These are phyloP conservation scores for Calonectria honghensis DNA, from an alignment of 2,329 filamentous ascomycete species.

Conservation along the genomic window DNA sequence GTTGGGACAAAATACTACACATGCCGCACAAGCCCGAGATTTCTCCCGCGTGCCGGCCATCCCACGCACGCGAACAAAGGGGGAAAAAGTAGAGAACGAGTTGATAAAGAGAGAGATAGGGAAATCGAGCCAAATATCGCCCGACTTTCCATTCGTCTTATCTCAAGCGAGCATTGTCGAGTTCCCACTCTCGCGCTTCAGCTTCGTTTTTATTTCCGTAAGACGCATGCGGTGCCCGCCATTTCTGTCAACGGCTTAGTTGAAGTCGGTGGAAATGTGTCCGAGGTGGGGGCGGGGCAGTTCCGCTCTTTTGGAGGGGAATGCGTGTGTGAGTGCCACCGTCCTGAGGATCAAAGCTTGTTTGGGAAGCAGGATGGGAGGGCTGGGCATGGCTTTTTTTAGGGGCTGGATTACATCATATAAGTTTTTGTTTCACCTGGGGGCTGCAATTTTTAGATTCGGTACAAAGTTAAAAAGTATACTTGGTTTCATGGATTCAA, in stretches of 20 bases:
- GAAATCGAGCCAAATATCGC: background rate
- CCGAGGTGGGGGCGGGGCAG: constrained; percentile 8
- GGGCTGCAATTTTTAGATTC: background rate
- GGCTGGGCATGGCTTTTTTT: background rate
- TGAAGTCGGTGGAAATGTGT: background rate
- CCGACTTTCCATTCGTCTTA: background rate
- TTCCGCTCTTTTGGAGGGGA: constrained; percentile 3
- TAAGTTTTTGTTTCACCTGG: background rate
- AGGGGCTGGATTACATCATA: background rate
- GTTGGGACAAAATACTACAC: background rate
- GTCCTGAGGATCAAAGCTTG: constrained; percentile 9
- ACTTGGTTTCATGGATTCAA: constrained; percentile 9
- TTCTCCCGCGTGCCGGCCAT: background rate
- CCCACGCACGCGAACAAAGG: background rate
- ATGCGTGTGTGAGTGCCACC: background rate
- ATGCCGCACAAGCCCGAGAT: background rate
- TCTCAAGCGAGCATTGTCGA: background rate
- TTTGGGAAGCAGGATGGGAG: background rate
- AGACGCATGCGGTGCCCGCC: background rate
- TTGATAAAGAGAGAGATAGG: background rate
- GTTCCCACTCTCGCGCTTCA: background rate
- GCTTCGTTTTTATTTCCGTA: background rate
- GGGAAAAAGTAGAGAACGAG: background rate
- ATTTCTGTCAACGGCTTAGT: background rate
- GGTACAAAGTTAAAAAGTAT: background rate